phyloP scores from a whole-genome alignment of 75 land plant species.

The Cupressus sempervirens region DNA sequence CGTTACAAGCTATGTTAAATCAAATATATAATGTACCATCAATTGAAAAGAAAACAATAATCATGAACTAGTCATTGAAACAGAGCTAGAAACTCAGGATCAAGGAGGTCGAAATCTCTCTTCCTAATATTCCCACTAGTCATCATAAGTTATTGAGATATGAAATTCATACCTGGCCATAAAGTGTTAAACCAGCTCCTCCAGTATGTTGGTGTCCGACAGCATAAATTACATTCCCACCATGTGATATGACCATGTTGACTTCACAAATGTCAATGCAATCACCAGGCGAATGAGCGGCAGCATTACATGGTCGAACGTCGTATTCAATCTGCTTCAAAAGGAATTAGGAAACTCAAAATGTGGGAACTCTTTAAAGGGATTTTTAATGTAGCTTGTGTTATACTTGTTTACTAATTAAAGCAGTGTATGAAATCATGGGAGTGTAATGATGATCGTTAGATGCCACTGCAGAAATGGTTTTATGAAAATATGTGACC shows the following conservation, averaged over 20 bases:
- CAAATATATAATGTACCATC: neutral
- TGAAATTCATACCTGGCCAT: slow-evolving; percentile 50
- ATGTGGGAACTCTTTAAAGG: neutral
- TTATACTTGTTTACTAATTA: neutral
- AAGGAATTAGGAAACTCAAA: neutral
- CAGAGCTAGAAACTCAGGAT: neutral
- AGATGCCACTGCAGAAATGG: neutral
- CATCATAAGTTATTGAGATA: slow-evolving; percentile 5
- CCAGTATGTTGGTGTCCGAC: slow-evolving; percentile 83
- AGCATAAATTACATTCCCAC: slow-evolving; percentile 75
- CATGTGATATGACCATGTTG: slow-evolving; percentile 35
- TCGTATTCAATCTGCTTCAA: slow-evolving; percentile 58
- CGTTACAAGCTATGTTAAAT: neutral
- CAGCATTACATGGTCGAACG: slow-evolving; percentile 33
- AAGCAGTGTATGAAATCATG: neutral
- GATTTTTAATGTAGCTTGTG: neutral
- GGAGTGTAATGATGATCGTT: neutral
- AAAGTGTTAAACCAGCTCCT: slow-evolving; percentile 57
- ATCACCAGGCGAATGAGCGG: slow-evolving; percentile 11
- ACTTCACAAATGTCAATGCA: slow-evolving; percentile 42
- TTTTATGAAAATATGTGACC: neutral
- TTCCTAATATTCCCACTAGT: neutral
- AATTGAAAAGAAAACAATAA: slow-evolving; percentile 1
- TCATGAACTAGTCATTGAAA: neutral
- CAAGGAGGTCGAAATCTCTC: neutral